phyloP scores from a whole-genome alignment of 164 flowering plant species.

The Hamamelis virginiana region DNA sequence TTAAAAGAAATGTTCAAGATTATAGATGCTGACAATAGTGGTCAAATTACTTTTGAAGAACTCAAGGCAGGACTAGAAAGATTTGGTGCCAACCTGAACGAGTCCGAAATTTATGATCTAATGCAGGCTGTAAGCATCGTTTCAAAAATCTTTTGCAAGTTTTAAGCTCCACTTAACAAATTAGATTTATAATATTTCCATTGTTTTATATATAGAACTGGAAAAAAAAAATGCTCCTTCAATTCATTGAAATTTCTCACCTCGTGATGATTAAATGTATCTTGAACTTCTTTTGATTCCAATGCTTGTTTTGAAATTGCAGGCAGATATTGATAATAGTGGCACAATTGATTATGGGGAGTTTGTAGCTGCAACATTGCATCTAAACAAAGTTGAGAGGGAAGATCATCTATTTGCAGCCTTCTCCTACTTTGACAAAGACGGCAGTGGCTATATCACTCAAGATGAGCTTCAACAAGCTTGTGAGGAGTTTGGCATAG shows the following conservation, averaged over 20 bases:
- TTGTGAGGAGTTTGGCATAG: constrained; percentile 69
- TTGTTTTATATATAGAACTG: too few species aligned
- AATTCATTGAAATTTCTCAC: background rate
- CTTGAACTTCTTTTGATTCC: background rate
- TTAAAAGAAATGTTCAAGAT: constrained; percentile 84
- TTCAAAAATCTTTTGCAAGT: background rate
- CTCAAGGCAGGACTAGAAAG: constrained; percentile 72
- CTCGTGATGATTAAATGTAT: background rate
- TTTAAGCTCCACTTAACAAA: background rate
- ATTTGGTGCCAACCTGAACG: constrained; percentile 78
- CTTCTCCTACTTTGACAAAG: constrained; percentile 81
- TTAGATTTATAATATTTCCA: too few species aligned
- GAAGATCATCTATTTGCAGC: constrained; percentile 75
- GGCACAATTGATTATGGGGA: constrained; percentile 80
- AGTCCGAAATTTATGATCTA: constrained; percentile 67
- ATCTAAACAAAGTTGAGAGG: constrained; percentile 58
- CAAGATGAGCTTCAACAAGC: constrained; percentile 78
- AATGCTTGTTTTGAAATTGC: constrained; percentile 17
- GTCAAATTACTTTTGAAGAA: constrained; percentile 85
- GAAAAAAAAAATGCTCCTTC: too few species aligned
- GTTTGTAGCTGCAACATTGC: constrained; percentile 78
- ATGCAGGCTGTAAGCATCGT: constrained; percentile 82
- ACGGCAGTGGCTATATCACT: constrained; percentile 81
- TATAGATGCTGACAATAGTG: constrained; percentile 87
- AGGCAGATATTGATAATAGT: constrained; percentile 81